phyloP scores from a whole-genome alignment of 2,329 filamentous ascomycete species.

The Trichoderma brevicompactum region DNA sequence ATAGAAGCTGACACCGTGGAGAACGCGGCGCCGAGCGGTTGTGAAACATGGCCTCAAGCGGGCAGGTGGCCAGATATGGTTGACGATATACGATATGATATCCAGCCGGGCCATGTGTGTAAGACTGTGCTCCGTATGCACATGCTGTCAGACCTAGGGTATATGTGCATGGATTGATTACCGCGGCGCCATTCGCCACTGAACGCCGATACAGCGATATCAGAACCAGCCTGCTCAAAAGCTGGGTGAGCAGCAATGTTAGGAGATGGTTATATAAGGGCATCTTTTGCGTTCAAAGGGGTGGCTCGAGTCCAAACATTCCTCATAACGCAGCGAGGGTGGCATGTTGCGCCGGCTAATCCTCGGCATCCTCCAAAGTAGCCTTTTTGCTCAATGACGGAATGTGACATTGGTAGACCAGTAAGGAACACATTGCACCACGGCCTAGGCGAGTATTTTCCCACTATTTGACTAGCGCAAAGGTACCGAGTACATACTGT shows the following conservation, averaged over 20 bases:
- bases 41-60: slow-evolving; percentile 12
- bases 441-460: slow-evolving; percentile 23
- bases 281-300: not conserved
- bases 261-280: not conserved
- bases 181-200: not conserved
- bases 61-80: not conserved
- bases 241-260: not conserved
- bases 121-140: slow-evolving; percentile 1
- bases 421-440: slow-evolving; percentile 29
- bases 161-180: not conserved
- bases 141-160: slow-evolving; percentile 2
- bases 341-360: slow-evolving; percentile 28
- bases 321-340: not conserved
- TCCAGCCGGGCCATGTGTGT: slow-evolving; percentile 14
- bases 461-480: slow-evolving; percentile 24
- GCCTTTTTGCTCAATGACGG: not conserved
- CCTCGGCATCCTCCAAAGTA: not conserved
- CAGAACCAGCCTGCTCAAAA: not conserved
- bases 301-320: not conserved
- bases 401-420: not conserved
- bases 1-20: not conserved
- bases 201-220: not conserved
- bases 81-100: not conserved
- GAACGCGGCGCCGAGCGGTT: not conserved
- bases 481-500: slow-evolving; percentile 14